Percentiles rank a stretch among this genome's conserved stretches.
Evolutionary conservation across 2,329 filamentous ascomycete genomes (phyloP).

Genomic region (Drechslerella coelobrocha): DNA sequence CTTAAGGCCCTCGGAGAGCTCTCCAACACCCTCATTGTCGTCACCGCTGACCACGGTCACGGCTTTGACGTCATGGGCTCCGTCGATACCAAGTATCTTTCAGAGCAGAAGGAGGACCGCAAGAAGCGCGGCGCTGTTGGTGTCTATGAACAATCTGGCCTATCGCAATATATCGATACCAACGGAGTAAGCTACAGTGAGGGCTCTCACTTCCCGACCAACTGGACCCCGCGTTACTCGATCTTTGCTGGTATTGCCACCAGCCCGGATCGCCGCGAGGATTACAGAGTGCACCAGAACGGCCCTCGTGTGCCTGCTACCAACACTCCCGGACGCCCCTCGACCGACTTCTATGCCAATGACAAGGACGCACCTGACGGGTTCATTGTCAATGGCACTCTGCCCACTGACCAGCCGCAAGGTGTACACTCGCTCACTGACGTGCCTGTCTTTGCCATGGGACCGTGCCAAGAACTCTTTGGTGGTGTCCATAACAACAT

Average conservation of each 20-base stretch:
- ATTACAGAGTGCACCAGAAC: slow-evolving; percentile 73
- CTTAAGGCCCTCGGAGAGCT: slow-evolving; percentile 71
- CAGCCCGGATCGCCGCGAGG: slow-evolving; percentile 76
- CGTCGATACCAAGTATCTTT: slow-evolving; percentile 79
- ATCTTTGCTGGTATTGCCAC: slow-evolving; percentile 75
- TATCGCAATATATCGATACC: slow-evolving; percentile 72
- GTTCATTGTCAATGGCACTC: slow-evolving; percentile 76
- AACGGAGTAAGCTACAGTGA: slow-evolving; percentile 73
- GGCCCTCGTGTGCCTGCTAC: slow-evolving; percentile 70
- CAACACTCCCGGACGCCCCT: slow-evolving; percentile 63
- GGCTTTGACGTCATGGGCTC: slow-evolving; percentile 86
- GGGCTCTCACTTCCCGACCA: slow-evolving; percentile 76
- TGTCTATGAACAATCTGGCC: slow-evolving; percentile 74
- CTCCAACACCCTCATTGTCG: slow-evolving; percentile 77
- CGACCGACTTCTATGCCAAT: slow-evolving; percentile 70
- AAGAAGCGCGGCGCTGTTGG: slow-evolving; percentile 78
- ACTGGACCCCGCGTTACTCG: slow-evolving; percentile 85
- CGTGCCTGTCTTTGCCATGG: slow-evolving; percentile 77
- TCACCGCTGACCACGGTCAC: slow-evolving; percentile 88
- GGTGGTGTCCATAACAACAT: slow-evolving; percentile 74
- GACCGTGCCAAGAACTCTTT: slow-evolving; percentile 79
- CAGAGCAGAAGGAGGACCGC: slow-evolving; percentile 70
- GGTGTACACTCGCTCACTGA: slow-evolving; percentile 81
- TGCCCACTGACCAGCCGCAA: slow-evolving; percentile 68
- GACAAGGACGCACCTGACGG: slow-evolving; percentile 71